Conservation (phyloP, 148 eudicot species). For the Linanthus parryae region DNA sequence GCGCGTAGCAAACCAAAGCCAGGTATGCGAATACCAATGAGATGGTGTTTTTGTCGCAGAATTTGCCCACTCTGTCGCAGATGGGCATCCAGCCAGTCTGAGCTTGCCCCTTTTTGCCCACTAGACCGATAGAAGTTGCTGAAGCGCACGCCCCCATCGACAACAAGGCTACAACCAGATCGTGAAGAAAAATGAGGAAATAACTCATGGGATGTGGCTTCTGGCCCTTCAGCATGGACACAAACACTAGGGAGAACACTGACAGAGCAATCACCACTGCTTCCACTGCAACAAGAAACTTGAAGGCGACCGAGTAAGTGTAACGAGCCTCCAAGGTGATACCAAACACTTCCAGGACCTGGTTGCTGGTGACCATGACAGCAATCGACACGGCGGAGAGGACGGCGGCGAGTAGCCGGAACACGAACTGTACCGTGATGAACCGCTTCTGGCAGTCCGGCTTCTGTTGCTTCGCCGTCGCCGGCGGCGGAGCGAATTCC, state of each 20-base stretch:
- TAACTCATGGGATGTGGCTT: no score
- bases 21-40: conserved; percentile 21
- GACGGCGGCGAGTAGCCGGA: no score
- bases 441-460: no score
- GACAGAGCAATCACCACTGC: no score
- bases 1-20: conserved; percentile 21
- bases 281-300: no score
- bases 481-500: no score
- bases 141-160: conserved; percentile 27
- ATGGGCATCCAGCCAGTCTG: conserved; percentile 31
- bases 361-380: conserved; percentile 7
- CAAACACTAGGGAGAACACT: no score
- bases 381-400: no score
- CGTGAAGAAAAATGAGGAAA: no score
- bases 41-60: conserved; percentile 17
- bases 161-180: conserved; percentile 9
- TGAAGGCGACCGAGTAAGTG: conserved; percentile 15
- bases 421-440: no score
- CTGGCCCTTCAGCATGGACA: no score
- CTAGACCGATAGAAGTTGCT: conserved; percentile 27
- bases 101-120: conserved; percentile 24
- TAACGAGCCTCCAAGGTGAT: conserved; percentile 9
- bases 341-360: conserved; percentile 5
- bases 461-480: no score
- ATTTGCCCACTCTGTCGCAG: conserved; percentile 20